These are phyloP conservation scores for Malania oleifera DNA, from an alignment of 164 flowering plant genomes.

Conservation along the genomic window DNA sequence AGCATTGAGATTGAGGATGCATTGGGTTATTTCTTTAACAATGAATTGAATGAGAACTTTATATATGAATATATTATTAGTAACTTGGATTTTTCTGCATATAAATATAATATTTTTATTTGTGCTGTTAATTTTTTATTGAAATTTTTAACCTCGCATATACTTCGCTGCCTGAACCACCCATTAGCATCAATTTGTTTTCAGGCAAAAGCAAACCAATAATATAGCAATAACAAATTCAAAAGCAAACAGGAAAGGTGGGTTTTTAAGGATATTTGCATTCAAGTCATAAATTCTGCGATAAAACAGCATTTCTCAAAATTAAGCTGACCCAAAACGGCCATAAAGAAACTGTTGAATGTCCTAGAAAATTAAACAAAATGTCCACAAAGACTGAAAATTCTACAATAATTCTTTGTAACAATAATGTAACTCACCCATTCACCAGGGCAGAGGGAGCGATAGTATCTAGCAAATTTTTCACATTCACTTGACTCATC, in stretches of 20 bases:
- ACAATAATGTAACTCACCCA: constrained; percentile 55
- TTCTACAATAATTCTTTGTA: background rate
- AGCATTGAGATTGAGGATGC: no score
- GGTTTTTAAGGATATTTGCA: background rate
- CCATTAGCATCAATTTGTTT: no score
- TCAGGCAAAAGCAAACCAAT: no score
- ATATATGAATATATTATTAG: no score
- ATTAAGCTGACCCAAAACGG: background rate
- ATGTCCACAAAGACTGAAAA: background rate
- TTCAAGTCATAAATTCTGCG: background rate
- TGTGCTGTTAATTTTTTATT: no score
- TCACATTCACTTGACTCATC: constrained; percentile 74
- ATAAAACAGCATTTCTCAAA: background rate
- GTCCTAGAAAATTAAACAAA: background rate
- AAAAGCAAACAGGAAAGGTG: background rate
- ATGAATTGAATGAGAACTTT: no score
- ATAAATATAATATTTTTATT: no score
- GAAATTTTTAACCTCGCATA: no score
- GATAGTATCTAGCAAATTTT: constrained; percentile 78
- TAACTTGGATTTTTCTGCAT: no score
- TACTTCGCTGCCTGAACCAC: no score
- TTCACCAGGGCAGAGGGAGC: constrained; percentile 94
- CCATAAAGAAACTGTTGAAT: background rate
- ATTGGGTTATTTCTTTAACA: no score
- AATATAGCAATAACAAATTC: no score